These are phyloP conservation scores for Saraca asoca DNA, from an alignment of 331 rosid species.

Conservation along the genomic window DNA sequence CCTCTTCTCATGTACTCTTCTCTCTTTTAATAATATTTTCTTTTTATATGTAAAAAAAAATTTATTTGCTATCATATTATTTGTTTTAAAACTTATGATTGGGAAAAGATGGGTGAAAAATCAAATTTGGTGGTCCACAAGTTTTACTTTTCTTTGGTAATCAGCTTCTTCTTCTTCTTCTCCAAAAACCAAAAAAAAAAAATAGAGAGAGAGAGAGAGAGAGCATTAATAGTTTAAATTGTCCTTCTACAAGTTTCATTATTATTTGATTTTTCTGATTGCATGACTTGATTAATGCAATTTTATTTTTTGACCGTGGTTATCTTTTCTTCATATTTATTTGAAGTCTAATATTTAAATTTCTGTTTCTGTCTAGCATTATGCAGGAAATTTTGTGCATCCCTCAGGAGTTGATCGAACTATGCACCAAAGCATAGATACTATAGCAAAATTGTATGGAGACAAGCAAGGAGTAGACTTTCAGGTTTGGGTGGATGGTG, in stretches of 20 bases:
- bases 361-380: conserved; percentile 44
- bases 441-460: conserved; percentile 45
- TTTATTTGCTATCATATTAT: background rate
- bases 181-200: too few species aligned
- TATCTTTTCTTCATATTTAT: conserved; percentile 3
- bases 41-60: too few species aligned
- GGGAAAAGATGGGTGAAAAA: conserved; percentile 4
- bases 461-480: conserved; percentile 55
- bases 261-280: background rate
- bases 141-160: too few species aligned
- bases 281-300: background rate
- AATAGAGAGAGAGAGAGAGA: too few species aligned
- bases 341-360: background rate
- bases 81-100: background rate
- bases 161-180: too few species aligned
- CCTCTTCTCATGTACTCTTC: too few species aligned
- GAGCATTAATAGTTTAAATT: too few species aligned
- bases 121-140: too few species aligned
- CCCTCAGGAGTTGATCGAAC: conserved; percentile 60
- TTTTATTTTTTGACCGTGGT: conserved; percentile 6
- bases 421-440: conserved; percentile 53
- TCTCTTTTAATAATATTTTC: too few species aligned
- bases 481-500: conserved; percentile 64
- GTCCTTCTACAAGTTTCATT: background rate
- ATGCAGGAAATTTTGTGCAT: conserved; percentile 55